phyloP scores from a whole-genome alignment of 441 rosid species.

The Melastoma candidum region DNA sequence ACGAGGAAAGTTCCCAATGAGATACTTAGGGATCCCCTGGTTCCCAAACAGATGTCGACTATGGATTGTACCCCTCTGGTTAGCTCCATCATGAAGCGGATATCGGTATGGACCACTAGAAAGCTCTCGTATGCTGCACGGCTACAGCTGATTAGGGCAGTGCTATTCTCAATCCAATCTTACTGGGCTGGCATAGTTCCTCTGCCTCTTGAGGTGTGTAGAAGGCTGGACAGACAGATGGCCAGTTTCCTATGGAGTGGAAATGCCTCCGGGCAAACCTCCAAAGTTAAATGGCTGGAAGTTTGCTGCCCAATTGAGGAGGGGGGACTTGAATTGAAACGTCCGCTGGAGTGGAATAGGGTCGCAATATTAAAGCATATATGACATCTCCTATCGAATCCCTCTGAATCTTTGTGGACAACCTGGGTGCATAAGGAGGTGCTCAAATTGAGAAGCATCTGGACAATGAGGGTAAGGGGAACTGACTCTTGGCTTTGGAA shows the following conservation, averaged over 20 bases:
- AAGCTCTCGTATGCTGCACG: too few species aligned
- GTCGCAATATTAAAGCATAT: too few species aligned
- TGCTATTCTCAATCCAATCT: neutral
- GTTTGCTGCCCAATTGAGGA: neutral
- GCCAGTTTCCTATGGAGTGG: too few species aligned
- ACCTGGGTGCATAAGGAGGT: too few species aligned
- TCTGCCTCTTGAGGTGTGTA: neutral
- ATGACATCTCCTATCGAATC: too few species aligned
- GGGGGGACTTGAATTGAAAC: neutral
- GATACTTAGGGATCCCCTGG: neutral
- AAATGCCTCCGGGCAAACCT: too few species aligned
- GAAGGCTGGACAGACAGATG: neutral
- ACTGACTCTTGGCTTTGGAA: too few species aligned
- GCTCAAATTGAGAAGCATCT: too few species aligned
- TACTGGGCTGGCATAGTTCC: neutral
- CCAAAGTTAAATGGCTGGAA: neutral
- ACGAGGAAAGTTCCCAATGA: neutral
- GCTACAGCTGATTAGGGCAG: too few species aligned
- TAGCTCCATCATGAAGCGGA: neutral
- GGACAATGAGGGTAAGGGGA: too few species aligned
- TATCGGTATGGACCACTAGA: neutral
- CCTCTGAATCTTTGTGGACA: too few species aligned
- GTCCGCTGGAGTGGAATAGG: neutral
- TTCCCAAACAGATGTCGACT: neutral
- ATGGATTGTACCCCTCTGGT: neutral